phyloP scores from a whole-genome alignment of 2,329 filamentous ascomycete genomes.

The Cladorrhinum sp. region DNA sequence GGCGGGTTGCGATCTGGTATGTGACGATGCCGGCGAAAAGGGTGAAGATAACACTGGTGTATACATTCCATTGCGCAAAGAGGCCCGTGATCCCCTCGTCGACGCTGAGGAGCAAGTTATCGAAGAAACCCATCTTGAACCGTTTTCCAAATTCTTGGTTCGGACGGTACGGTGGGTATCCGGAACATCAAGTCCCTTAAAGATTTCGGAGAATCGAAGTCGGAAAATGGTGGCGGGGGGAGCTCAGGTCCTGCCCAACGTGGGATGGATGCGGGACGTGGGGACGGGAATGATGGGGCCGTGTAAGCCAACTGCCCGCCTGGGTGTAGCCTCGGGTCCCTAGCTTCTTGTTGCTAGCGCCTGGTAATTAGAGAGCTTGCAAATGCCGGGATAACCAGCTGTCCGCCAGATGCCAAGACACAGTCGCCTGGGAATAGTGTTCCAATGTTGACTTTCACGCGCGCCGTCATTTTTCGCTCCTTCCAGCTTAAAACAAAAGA shows the following conservation, averaged over 20 bases:
- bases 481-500: neutral
- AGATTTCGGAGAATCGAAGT: neutral
- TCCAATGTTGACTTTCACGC: slow-evolving; percentile 25
- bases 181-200: neutral
- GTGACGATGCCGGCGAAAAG: slow-evolving; percentile 64
- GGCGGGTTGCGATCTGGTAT: slow-evolving; percentile 66
- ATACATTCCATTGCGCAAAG: slow-evolving; percentile 76
- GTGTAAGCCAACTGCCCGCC: neutral
- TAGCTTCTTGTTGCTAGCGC: neutral
- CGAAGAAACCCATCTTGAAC: slow-evolving; percentile 36
- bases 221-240: neutral
- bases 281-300: neutral
- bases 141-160: neutral
- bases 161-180: neutral
- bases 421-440: slow-evolving; percentile 16
- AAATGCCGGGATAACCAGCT: neutral
- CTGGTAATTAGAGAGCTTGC: neutral
- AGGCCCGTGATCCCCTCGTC: slow-evolving; percentile 69
- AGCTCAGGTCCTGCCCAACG: neutral
- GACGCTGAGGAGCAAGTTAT: slow-evolving; percentile 61
- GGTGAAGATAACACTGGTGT: slow-evolving; percentile 70
- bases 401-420: slow-evolving; percentile 1
- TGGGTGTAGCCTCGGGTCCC: neutral
- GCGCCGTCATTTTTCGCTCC: slow-evolving; percentile 11
- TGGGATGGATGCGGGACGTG: neutral